Evolutionary conservation across 169 alveolate genomes (phyloP).

Genomic region (Plasmodium gonderi): DNA sequence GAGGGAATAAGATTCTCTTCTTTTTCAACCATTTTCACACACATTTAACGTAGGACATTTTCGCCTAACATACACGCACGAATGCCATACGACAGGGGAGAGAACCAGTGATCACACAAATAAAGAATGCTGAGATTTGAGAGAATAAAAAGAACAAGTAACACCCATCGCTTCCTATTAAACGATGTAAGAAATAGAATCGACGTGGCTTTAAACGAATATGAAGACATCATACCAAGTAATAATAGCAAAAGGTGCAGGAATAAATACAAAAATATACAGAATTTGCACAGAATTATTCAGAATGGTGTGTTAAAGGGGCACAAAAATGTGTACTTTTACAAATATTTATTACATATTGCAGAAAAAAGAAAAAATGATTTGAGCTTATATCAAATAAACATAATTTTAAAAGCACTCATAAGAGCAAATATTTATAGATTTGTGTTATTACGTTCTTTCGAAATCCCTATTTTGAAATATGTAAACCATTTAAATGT

Average conservation of each 20-base stretch:
- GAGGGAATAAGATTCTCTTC: not conserved
- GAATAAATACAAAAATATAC: slow-evolving; percentile 46
- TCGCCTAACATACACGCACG: too few species aligned
- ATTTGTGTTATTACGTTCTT: slow-evolving; percentile 45
- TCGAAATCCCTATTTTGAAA: slow-evolving; percentile 54
- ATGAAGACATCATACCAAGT: slow-evolving; percentile 19
- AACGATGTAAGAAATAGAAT: slow-evolving; percentile 42
- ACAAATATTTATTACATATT: slow-evolving; percentile 26
- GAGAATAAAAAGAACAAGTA: slow-evolving; percentile 13
- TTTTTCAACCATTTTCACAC: too few species aligned
- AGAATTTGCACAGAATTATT: slow-evolving; percentile 42
- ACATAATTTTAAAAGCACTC: slow-evolving; percentile 42
- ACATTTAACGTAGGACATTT: too few species aligned
- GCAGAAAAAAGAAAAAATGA: slow-evolving; percentile 60
- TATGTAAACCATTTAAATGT: slow-evolving; percentile 10
- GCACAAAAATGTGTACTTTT: slow-evolving; percentile 61
- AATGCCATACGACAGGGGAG: too few species aligned
- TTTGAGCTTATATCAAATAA: slow-evolving; percentile 55
- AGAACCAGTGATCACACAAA: not conserved
- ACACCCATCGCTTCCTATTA: not conserved
- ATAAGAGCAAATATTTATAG: slow-evolving; percentile 39
- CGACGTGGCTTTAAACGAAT: slow-evolving; percentile 27
- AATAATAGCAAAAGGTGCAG: slow-evolving; percentile 60
- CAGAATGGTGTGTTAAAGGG: slow-evolving; percentile 36
- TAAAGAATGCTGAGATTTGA: slow-evolving; percentile 41